Evolutionary conservation across 2,329 filamentous ascomycete genomes (phyloP), one percentile per base, ranked within the genome.

Genomic region (Fusarium albosuccineum): DNA sequence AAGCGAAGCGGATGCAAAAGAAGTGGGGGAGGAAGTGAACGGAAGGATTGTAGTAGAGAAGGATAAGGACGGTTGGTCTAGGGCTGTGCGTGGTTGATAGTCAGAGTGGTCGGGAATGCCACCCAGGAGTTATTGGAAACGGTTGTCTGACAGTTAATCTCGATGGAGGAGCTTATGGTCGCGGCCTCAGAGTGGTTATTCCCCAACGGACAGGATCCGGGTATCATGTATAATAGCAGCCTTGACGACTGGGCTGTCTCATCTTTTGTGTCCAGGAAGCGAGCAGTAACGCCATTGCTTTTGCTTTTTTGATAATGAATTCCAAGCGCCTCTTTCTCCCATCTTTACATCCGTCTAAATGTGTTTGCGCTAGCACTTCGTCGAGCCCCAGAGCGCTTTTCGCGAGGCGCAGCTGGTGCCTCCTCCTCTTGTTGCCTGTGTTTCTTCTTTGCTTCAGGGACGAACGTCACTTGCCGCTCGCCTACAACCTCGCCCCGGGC

Each of bases 351-450:
- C 74, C 83, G 86, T 76, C 91, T 86, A 77, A 94, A 92, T 40
- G 89, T 89, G 79, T 95, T 94, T 53, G 85, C 86, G 78, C 91
- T 93, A 51, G 92, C 92, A 78, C 91, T 94, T 72, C 92, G 83
- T 72, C 92, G 87, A 57, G 76, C 75, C 57, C 81, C 81, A 45
- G 55, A 60, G 30, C 75, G 76, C 68, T 77, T 80, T 42, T 75
- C 76, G 44, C 75, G 73, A 29, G 75, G 74, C 27, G 75, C 70
- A 17, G 70, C 68, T 34, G 70, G 64, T 11, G 57, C 44, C 33
- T 64, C 70, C 27, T 77, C 71, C 37, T 77, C 74, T 61, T 76
- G 68, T 37, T 77, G 67, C 68, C 83, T 77, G 75, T 82, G 80
- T 72, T 85, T 87, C 76, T 80, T 87, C 70, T 77, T 83, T 9